phyloP scores from a whole-genome alignment of 441 rosid genomes.

The Pelargonium cotyledonis region DNA sequence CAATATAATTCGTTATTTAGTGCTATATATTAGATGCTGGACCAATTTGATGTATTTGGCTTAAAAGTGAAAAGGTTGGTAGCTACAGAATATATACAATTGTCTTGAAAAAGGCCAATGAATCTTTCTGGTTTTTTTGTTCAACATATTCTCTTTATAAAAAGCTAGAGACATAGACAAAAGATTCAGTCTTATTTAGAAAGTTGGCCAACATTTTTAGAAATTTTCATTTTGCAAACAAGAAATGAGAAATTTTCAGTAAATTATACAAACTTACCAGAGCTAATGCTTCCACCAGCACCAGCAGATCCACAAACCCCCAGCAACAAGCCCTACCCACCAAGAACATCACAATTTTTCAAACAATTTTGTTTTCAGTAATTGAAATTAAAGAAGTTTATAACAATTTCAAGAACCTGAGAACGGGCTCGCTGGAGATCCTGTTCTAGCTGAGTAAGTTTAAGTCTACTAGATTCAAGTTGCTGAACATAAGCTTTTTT shows the following conservation, averaged over 20 bases:
- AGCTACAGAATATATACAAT: no score
- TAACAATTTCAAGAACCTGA: constrained; percentile 34
- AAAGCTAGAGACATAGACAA: neutral
- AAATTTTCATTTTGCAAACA: no score
- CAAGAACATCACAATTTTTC: constrained; percentile 1
- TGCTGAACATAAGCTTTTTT: constrained; percentile 82
- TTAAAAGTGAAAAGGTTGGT: constrained; percentile 13
- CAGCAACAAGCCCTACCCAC: constrained; percentile 48
- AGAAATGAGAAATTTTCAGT: no score
- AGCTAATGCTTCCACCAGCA: constrained; percentile 64
- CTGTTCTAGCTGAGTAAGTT: constrained; percentile 63
- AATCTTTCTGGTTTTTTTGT: neutral
- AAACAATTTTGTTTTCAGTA: neutral
- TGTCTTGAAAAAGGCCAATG: constrained; percentile 15
- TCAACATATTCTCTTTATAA: no score
- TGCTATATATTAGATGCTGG: neutral
- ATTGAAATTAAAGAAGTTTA: neutral
- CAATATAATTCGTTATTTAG: neutral
- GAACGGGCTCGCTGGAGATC: constrained; percentile 71
- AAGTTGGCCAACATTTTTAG: constrained; percentile 18
- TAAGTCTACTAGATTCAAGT: constrained; percentile 61
- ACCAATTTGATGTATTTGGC: constrained; percentile 3
- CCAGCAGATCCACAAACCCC: constrained; percentile 59
- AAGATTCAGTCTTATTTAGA: constrained; percentile 18
- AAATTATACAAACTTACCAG: constrained; percentile 42